Evolutionary conservation across 495 filamentous ascomycete genomes (phyloP).

Genomic region (Thermothielavioides terrestris): DNA sequence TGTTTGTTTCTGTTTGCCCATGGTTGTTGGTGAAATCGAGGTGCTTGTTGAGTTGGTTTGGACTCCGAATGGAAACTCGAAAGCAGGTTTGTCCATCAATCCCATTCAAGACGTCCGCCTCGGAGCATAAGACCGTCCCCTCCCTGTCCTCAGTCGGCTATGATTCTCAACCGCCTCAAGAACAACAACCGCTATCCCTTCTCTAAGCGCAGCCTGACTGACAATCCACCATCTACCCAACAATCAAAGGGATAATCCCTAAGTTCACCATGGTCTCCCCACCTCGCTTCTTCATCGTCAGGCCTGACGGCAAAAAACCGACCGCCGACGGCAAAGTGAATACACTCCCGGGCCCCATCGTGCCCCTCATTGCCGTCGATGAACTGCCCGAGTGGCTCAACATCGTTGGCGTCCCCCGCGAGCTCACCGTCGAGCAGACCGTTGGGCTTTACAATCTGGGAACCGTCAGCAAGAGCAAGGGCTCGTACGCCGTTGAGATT

Average conservation of each 20-base stretch:
- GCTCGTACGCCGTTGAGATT: slow-evolving; percentile 27
- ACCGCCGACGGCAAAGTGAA: slow-evolving; percentile 12
- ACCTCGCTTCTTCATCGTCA: slow-evolving; percentile 30
- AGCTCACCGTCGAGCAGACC: slow-evolving; percentile 30
- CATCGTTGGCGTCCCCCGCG: slow-evolving; percentile 31
- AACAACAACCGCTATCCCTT: neutral
- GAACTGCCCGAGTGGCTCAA: slow-evolving; percentile 37
- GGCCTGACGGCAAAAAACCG: slow-evolving; percentile 16
- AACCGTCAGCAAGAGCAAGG: slow-evolving; percentile 16
- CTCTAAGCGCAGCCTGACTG: neutral
- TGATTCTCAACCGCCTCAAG: too few species aligned
- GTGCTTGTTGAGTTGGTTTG: neutral
- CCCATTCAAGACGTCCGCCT: too few species aligned
- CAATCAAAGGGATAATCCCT: neutral
- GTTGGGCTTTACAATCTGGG: slow-evolving; percentile 34
- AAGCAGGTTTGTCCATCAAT: too few species aligned
- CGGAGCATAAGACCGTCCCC: too few species aligned
- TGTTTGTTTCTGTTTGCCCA: neutral
- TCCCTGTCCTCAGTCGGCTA: too few species aligned
- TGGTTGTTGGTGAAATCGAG: neutral
- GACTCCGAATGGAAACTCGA: too few species aligned
- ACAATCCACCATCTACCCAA: neutral
- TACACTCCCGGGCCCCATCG: slow-evolving; percentile 24
- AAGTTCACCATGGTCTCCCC: slow-evolving; percentile 4
- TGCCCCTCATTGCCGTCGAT: slow-evolving; percentile 39